Conservation (phyloP, 257 asterid genomes). For the Primulina eburnea region DNA sequence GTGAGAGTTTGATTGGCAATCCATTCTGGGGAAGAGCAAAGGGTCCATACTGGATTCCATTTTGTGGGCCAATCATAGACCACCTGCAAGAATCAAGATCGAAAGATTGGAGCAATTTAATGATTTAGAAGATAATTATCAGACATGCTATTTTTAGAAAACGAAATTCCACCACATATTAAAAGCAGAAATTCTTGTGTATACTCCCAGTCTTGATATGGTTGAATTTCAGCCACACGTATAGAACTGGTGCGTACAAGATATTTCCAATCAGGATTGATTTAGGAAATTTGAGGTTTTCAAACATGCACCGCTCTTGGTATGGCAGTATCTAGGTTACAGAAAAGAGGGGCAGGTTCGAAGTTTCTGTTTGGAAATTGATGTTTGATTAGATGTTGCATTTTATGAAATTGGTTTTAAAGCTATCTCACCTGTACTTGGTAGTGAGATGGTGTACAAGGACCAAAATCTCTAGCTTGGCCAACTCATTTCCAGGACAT, state of each 20-base stretch:
- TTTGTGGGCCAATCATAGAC: conserved; percentile 82
- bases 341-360: background rate
- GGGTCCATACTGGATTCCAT: conserved; percentile 94
- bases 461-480: conserved; percentile 86
- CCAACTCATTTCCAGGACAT: conserved; percentile 93
- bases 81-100: conserved; percentile 55
- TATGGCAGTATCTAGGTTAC: background rate
- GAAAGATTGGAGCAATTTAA: conserved; percentile 22
- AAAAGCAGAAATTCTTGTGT: background rate
- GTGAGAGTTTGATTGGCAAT: conserved; percentile 69
- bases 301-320: background rate
- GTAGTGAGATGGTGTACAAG: conserved; percentile 90
- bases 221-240: background rate
- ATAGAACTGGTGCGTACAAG: background rate
- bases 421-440: conserved; percentile 68
- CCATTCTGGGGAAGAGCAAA: conserved; percentile 98
- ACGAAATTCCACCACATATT: background rate
- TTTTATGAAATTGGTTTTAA: background rate
- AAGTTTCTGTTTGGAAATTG: conserved; percentile 1
- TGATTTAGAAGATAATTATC: conserved; percentile 16
- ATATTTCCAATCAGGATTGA: background rate
- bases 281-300: background rate
- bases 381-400: background rate
- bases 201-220: background rate
- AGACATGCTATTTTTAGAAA: conserved; percentile 35